Conservation (phyloP, 352 stramenopile genomes). For the Pythium oligandrum region DNA sequence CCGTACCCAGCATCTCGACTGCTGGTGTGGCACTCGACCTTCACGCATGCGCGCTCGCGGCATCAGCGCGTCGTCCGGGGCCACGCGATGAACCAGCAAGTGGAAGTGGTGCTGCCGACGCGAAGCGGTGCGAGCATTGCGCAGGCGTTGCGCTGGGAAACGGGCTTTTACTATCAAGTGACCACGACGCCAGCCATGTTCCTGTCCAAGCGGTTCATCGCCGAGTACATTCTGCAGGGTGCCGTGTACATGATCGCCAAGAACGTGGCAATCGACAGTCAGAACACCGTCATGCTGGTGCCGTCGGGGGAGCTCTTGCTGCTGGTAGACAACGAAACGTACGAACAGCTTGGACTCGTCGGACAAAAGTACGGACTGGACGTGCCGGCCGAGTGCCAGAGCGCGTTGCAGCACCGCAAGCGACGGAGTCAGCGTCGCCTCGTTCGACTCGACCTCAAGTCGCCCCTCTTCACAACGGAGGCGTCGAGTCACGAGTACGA, state of each 20-base stretch:
- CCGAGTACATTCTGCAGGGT: constrained; percentile 48
- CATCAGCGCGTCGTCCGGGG: constrained; percentile 34
- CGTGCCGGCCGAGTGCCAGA: constrained; percentile 17
- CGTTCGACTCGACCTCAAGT: constrained; percentile 55
- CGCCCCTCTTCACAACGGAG: neutral
- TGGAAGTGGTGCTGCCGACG: constrained; percentile 59
- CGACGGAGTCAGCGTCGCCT: constrained; percentile 49
- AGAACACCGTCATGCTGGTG: constrained; percentile 61
- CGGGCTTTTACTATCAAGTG: constrained; percentile 79
- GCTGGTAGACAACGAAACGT: constrained; percentile 56
- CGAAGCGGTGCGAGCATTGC: constrained; percentile 23
- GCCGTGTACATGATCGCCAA: constrained; percentile 72
- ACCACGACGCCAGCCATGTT: constrained; percentile 45
- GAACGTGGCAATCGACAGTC: constrained; percentile 60
- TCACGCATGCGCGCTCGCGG: constrained; percentile 37
- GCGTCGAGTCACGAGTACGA: constrained; percentile 13
- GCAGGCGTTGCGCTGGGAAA: constrained; percentile 68
- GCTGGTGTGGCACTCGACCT: constrained; percentile 63
- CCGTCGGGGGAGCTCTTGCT: constrained; percentile 63
- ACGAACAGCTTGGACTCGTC: constrained; percentile 67
- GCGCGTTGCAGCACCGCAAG: constrained; percentile 11
- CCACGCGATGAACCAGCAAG: constrained; percentile 62
- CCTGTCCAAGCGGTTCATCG: constrained; percentile 50
- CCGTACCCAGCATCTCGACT: constrained; percentile 32
- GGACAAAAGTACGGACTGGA: constrained; percentile 53